Evolutionary conservation across 2,329 filamentous ascomycete species (phyloP), one percentile per base, ranked within the genome.

Genomic region (Venturia carpophila): DNA sequence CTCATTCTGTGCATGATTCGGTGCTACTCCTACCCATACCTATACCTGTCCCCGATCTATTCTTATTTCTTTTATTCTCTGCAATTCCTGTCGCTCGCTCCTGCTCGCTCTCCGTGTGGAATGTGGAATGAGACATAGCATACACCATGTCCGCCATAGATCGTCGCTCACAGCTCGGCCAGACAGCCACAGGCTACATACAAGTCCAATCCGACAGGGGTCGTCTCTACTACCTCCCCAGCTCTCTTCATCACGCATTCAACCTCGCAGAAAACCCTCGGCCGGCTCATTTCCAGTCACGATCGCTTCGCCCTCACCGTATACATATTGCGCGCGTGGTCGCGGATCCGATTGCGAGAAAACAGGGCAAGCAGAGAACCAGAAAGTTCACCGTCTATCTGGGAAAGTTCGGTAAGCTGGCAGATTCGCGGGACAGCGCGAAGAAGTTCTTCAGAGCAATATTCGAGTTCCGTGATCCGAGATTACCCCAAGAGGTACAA

Each of bases 321-420:
- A 84, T 85, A 67, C 80, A 82, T 71, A 83, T 84, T 66, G 77
- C 77, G 66, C 79, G 78, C 65, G 82, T 79, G 68, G 78, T 73
- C 55, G 45, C 60, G 17, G 45, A 66, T 6, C 27, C 58, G 9
- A 21, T 43, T 13, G 49, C 24, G 0, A 49, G 45, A 56, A 19
- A 30, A 3, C 19, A 13, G 9, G 21, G 63, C 3, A 39, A 41
- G n/a, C 34, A 64, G 52, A 39, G n/a, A 17, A 17, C 30, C 67
- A 72, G 80, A 79, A 64, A 73, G 74, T n/a, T 71, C 68, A 52
- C 63, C 73, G 63, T 66, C 69, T 67, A 68, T 67, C 60, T 67
- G 67, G 69, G 69, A 47, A 72, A 71, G 70, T 73, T 75, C 67
- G 72, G 77, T 76, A 79, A 80, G 72, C 78, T 83, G 80, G 80